Evolutionary conservation across 768 basidiomycete species (phyloP).

Genomic region (Leccinum rimulosum): DNA sequence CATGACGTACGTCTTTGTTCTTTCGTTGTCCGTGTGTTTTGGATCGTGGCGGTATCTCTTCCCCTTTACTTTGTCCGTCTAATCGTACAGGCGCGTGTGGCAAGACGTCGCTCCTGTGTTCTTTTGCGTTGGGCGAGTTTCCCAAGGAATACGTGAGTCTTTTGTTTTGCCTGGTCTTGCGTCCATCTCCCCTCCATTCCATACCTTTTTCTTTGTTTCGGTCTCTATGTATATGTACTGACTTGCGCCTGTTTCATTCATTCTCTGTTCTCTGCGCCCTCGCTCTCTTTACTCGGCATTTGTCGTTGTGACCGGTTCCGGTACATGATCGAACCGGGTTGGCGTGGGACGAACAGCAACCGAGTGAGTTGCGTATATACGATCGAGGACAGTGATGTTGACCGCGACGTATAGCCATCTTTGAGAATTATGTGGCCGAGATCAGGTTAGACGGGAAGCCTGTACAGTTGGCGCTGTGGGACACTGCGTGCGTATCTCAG

Average conservation of each 20-base stretch:
- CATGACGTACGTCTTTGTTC: not conserved
- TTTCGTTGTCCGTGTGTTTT: not conserved
- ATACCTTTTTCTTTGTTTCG: not conserved
- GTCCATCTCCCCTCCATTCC: not conserved
- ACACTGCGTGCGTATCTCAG: slow-evolving; percentile 81
- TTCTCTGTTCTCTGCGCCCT: not conserved
- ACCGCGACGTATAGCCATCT: slow-evolving; percentile 55
- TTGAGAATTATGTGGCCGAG: slow-evolving; percentile 99
- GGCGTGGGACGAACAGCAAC: slow-evolving; percentile 37
- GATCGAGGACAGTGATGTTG: not conserved
- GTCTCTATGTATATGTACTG: not conserved
- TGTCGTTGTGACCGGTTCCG: not conserved
- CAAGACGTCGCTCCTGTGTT: slow-evolving; percentile 89
- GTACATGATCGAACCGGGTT: not conserved
- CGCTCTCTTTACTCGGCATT: not conserved
- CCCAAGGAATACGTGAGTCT: slow-evolving; percentile 90
- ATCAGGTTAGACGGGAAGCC: slow-evolving; percentile 97
- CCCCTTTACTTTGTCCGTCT: not conserved
- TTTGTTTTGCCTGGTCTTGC: slow-evolving; percentile 3
- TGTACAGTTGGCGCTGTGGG: slow-evolving; percentile 96
- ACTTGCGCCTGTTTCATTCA: not conserved
- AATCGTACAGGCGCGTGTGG: slow-evolving; percentile 79
- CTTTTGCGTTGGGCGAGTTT: slow-evolving; percentile 92
- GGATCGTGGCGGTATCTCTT: too few relatives aligned
- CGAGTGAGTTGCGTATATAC: slow-evolving; percentile 36